Percentiles rank a stretch among this genome's conserved stretches.
phyloP scores from a whole-genome alignment of 2,329 filamentous ascomycete genomes.

The Decorospora gaudefroyi region DNA sequence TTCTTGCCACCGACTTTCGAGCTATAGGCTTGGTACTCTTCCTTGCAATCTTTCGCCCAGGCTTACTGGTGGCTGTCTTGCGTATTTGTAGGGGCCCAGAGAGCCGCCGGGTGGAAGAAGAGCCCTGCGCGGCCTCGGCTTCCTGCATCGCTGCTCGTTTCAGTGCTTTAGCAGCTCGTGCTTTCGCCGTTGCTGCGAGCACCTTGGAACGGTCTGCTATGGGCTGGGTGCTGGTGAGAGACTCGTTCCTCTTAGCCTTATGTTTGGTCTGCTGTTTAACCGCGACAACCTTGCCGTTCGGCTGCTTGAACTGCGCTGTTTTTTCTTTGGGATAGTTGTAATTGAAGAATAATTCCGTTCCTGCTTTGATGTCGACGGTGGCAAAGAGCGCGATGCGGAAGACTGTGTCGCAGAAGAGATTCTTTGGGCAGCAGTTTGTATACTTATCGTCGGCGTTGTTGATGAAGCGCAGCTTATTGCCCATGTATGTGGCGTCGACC shows the following conservation, averaged over 20 bases:
- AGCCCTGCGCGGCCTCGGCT: not conserved
- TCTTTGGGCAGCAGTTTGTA: conserved; percentile 67
- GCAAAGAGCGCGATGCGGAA: conserved; percentile 75
- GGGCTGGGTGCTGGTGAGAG: conserved; percentile 2
- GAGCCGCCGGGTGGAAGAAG: not conserved
- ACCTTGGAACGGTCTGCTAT: conserved; percentile 3
- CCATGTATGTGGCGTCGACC: conserved; percentile 74
- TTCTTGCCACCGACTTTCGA: not conserved
- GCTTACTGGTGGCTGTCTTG: conserved; percentile 8
- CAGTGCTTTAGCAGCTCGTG: conserved; percentile 20
- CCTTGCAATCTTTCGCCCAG: not conserved
- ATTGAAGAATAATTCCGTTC: conserved; percentile 81
- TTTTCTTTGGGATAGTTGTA: conserved; percentile 59
- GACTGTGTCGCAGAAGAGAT: conserved; percentile 74
- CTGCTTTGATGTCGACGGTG: conserved; percentile 66
- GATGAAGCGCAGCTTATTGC: conserved; percentile 82
- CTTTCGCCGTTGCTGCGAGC: conserved; percentile 12
- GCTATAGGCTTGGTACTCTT: conserved; percentile 1
- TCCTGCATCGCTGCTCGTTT: conserved; percentile 16
- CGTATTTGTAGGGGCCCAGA: conserved; percentile 11
- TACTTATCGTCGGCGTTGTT: conserved; percentile 68
- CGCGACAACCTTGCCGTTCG: conserved; percentile 17
- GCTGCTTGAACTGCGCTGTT: conserved; percentile 31
- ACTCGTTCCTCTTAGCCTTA: conserved; percentile 9
- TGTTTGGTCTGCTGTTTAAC: conserved; percentile 17